Conservation (phyloP, 805 yeast genomes). For the Yarrowia sp. region DNA sequence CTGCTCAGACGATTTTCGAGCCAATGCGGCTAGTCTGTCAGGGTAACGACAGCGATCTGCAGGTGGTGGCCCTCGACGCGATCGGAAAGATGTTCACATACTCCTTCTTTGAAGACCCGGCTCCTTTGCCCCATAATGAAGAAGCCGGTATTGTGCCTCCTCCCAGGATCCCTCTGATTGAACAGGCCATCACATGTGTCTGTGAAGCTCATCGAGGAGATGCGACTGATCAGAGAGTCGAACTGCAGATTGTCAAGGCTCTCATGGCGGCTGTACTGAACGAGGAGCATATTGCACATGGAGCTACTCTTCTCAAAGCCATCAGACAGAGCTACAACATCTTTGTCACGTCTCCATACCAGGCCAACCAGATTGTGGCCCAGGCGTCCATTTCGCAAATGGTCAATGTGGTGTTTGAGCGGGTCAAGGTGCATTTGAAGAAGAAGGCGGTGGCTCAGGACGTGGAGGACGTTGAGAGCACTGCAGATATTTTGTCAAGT, state of each 20-base stretch:
- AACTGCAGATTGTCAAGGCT: slow-evolving; percentile 90
- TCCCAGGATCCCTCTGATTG: slow-evolving; percentile 60
- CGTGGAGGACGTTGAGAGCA: slow-evolving; percentile 1
- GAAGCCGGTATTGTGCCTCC: slow-evolving; percentile 51
- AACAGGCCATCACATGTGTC: slow-evolving; percentile 79
- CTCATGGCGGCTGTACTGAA: slow-evolving; percentile 83
- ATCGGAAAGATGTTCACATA: slow-evolving; percentile 87
- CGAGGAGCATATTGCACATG: slow-evolving; percentile 81
- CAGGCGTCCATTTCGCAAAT: slow-evolving; percentile 94
- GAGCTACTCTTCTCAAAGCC: slow-evolving; percentile 82
- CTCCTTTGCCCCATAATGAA: slow-evolving; percentile 37
- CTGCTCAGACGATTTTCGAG: slow-evolving; percentile 63
- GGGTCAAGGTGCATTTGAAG: slow-evolving; percentile 48
- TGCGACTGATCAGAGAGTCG: slow-evolving; percentile 84
- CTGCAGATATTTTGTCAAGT: neutral
- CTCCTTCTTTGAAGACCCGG: slow-evolving; percentile 57
- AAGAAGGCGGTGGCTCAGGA: neutral
- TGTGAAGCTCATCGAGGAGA: slow-evolving; percentile 88
- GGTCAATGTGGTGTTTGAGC: slow-evolving; percentile 78
- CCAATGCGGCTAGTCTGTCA: slow-evolving; percentile 77
- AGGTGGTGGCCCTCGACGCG: slow-evolving; percentile 75
- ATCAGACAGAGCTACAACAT: slow-evolving; percentile 91
- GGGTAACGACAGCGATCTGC: slow-evolving; percentile 59
- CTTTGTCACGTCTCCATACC: slow-evolving; percentile 76
- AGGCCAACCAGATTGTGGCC: slow-evolving; percentile 87